Conservation (phyloP, 2,329 filamentous ascomycete species). For the Colletotrichum sp. region DNA sequence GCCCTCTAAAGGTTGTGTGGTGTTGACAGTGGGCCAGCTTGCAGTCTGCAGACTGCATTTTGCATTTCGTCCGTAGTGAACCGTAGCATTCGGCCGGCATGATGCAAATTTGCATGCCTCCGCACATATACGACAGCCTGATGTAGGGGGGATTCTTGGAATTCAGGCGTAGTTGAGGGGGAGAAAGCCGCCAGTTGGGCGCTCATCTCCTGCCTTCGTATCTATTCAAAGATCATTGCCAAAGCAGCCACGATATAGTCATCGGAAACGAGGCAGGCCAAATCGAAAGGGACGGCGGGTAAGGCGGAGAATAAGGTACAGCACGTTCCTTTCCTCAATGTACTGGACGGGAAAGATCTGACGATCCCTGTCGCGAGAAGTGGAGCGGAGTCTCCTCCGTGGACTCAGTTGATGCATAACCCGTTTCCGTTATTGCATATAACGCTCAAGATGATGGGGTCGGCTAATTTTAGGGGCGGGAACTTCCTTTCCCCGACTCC, state of each 20-base stretch:
- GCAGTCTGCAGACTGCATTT: background rate
- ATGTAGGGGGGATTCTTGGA: background rate
- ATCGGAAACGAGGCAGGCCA: background rate
- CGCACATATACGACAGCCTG: background rate
- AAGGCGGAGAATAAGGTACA: background rate
- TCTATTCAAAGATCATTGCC: background rate
- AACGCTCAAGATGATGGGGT: background rate
- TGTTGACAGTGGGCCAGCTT: constrained; percentile 5
- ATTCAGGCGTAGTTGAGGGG: background rate
- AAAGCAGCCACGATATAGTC: background rate
- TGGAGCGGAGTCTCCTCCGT: background rate
- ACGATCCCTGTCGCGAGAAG: background rate
- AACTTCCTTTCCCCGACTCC: constrained; percentile 21
- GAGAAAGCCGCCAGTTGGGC: background rate
- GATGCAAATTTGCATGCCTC: background rate
- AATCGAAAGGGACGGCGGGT: background rate
- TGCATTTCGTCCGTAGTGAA: constrained; percentile 20
- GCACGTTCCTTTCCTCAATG: background rate
- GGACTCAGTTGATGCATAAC: background rate
- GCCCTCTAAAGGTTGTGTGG: constrained; percentile 10
- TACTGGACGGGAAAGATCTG: background rate
- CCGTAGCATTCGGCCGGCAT: background rate
- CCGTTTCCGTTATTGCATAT: background rate
- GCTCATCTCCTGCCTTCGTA: background rate
- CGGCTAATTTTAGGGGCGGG: constrained; percentile 18